These are phyloP conservation scores for button mushroom (Agaricus bisporus) DNA, from an alignment of 768 basidiomycete genomes.

Conservation along the genomic window DNA sequence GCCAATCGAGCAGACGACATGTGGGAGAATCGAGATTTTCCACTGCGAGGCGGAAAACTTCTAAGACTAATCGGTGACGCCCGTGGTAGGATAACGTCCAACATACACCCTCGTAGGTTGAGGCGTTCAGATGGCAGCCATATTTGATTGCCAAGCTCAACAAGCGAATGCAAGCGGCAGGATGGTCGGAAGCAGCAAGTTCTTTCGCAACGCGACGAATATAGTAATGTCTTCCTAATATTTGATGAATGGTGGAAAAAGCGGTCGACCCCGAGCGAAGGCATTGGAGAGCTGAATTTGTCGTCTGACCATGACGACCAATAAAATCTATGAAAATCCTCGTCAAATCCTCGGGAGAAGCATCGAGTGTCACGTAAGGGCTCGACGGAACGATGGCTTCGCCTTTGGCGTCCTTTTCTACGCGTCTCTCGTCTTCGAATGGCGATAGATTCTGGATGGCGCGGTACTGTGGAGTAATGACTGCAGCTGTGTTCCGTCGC, in stretches of 20 bases:
- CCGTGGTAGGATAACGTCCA: constrained; percentile 32
- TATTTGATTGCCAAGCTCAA: constrained; percentile 4
- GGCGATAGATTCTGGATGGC: background rate
- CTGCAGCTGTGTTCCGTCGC: constrained; percentile 5
- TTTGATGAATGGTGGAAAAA: background rate
- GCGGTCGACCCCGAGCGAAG: background rate
- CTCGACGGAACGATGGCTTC: background rate
- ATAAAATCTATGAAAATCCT: background rate
- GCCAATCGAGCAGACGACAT: constrained; percentile 64
- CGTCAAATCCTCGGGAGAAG: constrained; percentile 1
- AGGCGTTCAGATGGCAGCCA: background rate
- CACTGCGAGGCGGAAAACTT: constrained; percentile 39
- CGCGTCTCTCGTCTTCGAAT: background rate
- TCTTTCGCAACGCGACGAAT: constrained; percentile 82
- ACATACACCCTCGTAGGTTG: constrained; percentile 6
- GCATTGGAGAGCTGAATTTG: constrained; percentile 1
- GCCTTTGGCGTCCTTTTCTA: background rate
- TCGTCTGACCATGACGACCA: constrained; percentile 3
- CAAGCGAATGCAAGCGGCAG: constrained; percentile 4
- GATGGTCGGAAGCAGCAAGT: constrained; percentile 27
- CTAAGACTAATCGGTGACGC: constrained; percentile 46
- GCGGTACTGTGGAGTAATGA: background rate
- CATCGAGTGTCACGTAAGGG: background rate
- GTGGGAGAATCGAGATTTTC: constrained; percentile 44
- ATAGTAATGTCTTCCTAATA: constrained; percentile 65